A percentile compares a stretch with the other conserved stretches of the same genome.
These are phyloP conservation scores for Fusarium sp. DNA, from an alignment of 2,329 filamentous ascomycete genomes.

Conservation along the genomic window DNA sequence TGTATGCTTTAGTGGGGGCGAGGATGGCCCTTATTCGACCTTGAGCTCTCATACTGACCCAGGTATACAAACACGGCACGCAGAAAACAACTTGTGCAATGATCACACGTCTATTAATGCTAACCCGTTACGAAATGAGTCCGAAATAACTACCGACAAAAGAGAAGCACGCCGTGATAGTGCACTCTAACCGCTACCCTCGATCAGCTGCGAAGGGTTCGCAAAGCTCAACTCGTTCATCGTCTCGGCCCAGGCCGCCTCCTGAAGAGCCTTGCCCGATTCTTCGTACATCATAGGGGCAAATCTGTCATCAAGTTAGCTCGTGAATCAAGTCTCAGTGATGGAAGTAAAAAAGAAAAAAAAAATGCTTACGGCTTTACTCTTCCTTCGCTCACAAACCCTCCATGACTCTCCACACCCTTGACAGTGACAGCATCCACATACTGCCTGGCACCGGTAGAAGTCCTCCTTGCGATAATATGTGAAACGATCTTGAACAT, in stretches of 20 bases:
- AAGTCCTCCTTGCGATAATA: conserved; percentile 22
- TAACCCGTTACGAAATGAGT: neutral
- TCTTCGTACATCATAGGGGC: conserved; percentile 36
- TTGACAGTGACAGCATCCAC: conserved; percentile 38
- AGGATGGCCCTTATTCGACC: too few species aligned
- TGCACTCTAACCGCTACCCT: neutral
- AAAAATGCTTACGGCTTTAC: conserved; percentile 38
- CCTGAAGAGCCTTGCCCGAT: conserved; percentile 27
- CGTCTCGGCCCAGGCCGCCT: conserved; percentile 36
- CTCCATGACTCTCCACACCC: conserved; percentile 38
- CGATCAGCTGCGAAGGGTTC: conserved; percentile 21
- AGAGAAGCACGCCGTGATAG: neutral
- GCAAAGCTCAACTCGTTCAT: conserved; percentile 37
- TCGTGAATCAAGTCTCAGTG: neutral
- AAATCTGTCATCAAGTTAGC: conserved; percentile 25
- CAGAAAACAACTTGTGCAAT: too few species aligned
- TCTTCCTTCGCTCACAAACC: conserved; percentile 40
- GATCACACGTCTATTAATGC: neutral
- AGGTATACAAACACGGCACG: too few species aligned
- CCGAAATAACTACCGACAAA: neutral
- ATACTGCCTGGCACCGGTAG: conserved; percentile 36
- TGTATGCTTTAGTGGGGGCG: too few species aligned
- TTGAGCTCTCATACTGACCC: too few species aligned
- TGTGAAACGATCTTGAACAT: conserved; percentile 15
- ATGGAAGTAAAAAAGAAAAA: too few species aligned